phyloP scores from a whole-genome alignment of 306 rosid species.

The Rosa rugosa region DNA sequence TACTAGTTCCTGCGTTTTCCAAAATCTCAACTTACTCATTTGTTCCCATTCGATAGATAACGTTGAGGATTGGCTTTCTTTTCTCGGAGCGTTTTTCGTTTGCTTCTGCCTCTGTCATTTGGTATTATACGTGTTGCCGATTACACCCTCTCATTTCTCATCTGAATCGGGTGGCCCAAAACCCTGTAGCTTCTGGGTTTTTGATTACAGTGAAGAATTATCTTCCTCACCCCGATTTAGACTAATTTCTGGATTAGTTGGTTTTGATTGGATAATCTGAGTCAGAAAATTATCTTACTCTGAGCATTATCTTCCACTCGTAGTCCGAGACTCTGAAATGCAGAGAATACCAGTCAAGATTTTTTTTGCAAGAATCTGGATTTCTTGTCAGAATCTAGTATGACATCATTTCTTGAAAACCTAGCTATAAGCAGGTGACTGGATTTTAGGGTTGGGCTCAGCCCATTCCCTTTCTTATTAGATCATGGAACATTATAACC shows the following conservation, averaged over 20 bases:
- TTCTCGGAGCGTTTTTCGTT: conserved; percentile 14
- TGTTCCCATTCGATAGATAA: conserved; percentile 31
- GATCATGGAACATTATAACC: neutral
- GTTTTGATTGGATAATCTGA: neutral
- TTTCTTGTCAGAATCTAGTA: neutral
- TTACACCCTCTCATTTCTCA: conserved; percentile 42
- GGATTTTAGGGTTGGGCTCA: neutral
- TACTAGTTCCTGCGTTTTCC: conserved; percentile 1
- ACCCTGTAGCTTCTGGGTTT: neutral
- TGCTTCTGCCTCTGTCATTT: conserved; percentile 10
- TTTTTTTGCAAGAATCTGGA: neutral
- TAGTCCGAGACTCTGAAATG: neutral
- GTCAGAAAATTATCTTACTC: neutral
- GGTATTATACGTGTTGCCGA: conserved; percentile 24
- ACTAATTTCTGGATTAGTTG: neutral
- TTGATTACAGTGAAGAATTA: neutral
- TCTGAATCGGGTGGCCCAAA: conserved; percentile 39
- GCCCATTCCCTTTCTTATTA: neutral
- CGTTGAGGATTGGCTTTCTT: conserved; percentile 20
- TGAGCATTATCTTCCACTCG: neutral
- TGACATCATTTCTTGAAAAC: neutral
- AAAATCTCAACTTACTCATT: neutral
- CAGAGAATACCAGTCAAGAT: neutral
- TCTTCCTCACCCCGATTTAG: neutral
- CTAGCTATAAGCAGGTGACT: neutral